These are phyloP conservation scores for Aspergillus incahuasiensis DNA, from an alignment of 495 filamentous ascomycete species.

Conservation along the genomic window DNA sequence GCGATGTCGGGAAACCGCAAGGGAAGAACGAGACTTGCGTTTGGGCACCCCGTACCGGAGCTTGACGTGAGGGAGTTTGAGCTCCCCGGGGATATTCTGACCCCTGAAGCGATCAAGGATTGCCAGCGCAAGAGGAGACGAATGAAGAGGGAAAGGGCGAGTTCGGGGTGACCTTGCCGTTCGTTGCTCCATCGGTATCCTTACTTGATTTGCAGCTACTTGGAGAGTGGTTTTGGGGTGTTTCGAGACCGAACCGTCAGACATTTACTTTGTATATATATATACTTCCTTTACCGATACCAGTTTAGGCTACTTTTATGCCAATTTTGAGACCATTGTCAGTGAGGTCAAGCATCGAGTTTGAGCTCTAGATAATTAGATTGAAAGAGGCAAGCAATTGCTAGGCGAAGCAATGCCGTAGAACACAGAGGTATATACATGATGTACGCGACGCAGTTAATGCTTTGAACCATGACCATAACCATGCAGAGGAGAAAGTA, in stretches of 20 bases:
- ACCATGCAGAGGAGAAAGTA: background rate
- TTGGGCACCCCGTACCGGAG: slow-evolving; percentile 79
- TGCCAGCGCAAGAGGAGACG: slow-evolving; percentile 57
- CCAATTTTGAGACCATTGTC: background rate
- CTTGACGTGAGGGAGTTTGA: slow-evolving; percentile 63
- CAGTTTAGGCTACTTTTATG: background rate
- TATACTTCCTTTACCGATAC: background rate
- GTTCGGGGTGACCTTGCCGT: slow-evolving; percentile 18
- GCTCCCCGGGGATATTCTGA: slow-evolving; percentile 65
- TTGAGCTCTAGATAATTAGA: too few species aligned
- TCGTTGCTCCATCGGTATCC: too few species aligned
- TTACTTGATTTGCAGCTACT: too few species aligned
- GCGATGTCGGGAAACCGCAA: slow-evolving; percentile 61
- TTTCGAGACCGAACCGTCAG: background rate
- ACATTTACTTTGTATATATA: background rate
- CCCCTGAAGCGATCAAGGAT: slow-evolving; percentile 60
- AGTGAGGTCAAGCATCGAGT: background rate
- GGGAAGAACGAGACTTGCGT: slow-evolving; percentile 57
- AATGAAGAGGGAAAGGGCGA: slow-evolving; percentile 39
- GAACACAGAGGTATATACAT: background rate
- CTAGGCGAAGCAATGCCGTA: slow-evolving; percentile 2
- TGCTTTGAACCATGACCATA: background rate
- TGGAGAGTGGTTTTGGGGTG: slow-evolving; percentile 11
- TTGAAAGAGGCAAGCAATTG: background rate
- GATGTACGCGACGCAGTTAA: background rate